A percentile compares a stretch with the other conserved stretches of the same genome.
phyloP scores from a whole-genome alignment of 2,329 filamentous ascomycete genomes.

The Lachnum nothofagi region DNA sequence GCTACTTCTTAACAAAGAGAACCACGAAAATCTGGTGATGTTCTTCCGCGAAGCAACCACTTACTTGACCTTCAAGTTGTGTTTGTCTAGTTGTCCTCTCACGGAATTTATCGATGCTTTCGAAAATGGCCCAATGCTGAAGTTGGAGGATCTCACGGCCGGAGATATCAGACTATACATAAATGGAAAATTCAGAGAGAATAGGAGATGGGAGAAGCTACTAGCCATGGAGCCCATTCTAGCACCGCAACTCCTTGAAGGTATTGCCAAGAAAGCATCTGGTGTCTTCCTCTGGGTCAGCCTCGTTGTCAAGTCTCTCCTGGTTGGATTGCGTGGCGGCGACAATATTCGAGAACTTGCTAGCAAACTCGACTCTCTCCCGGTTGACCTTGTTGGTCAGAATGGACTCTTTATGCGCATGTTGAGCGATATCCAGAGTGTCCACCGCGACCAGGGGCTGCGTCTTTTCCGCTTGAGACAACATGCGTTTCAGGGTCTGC shows the following conservation, averaged over 20 bases:
- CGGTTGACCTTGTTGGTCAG: slow-evolving; percentile 15
- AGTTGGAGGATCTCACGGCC: slow-evolving; percentile 23
- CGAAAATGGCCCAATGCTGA: slow-evolving; percentile 12
- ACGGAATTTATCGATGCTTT: slow-evolving; percentile 24
- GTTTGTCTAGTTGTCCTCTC: slow-evolving; percentile 26
- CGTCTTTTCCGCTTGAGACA: too few species aligned
- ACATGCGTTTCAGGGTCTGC: too few species aligned
- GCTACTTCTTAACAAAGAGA: too few species aligned
- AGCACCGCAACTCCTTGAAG: slow-evolving; percentile 1
- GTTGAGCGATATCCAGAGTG: not conserved
- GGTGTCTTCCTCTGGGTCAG: slow-evolving; percentile 27
- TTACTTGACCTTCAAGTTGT: too few species aligned
- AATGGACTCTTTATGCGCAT: slow-evolving; percentile 12
- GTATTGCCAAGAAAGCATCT: slow-evolving; percentile 14
- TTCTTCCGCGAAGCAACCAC: too few species aligned
- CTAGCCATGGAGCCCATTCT: not conserved
- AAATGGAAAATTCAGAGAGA: slow-evolving; percentile 14
- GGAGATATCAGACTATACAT: slow-evolving; percentile 25
- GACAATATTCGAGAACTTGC: slow-evolving; percentile 14
- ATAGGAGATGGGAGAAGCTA: slow-evolving; percentile 11
- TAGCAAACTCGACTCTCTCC: slow-evolving; percentile 5
- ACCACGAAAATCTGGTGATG: too few species aligned
- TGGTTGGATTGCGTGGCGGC: slow-evolving; percentile 9
- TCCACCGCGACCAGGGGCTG: too few species aligned
- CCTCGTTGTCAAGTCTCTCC: slow-evolving; percentile 17